Conservation (phyloP, 108 stramenopile genomes). For the Cyclotella atomus region DNA sequence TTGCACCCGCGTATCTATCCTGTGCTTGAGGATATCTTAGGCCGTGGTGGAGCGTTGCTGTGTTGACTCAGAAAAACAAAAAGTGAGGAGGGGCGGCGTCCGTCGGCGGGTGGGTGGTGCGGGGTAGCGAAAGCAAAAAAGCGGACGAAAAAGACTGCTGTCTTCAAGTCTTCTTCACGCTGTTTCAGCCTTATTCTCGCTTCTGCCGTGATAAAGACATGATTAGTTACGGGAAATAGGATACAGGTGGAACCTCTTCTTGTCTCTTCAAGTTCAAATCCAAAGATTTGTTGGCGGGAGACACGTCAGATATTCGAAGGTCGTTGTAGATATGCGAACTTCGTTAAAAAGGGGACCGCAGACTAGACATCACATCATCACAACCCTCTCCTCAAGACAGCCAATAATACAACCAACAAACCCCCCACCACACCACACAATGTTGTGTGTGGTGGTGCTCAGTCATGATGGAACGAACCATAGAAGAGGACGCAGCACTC, state of each 20-base stretch:
- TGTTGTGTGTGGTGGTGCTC: neutral
- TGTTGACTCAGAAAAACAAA: conserved; percentile 9
- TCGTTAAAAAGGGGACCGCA: no score
- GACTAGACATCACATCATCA: no score
- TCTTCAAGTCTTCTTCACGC: neutral
- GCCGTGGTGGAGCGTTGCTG: conserved; percentile 1
- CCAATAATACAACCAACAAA: no score
- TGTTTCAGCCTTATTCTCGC: neutral
- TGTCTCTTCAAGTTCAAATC: neutral
- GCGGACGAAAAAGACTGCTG: neutral
- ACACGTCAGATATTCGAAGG: no score
- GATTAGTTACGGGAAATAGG: no score
- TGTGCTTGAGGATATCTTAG: conserved; percentile 13
- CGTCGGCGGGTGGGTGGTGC: no score
- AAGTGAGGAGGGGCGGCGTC: conserved; percentile 1
- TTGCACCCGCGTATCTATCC: neutral
- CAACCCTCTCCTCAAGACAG: no score
- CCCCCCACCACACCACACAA: neutral
- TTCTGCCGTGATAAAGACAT: neutral
- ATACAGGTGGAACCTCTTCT: neutral
- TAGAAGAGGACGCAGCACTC: conserved; percentile 14
- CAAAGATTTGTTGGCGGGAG: no score
- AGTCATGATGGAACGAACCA: neutral
- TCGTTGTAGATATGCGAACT: no score
- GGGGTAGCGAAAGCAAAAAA: neutral